Conservation (phyloP, 805 yeast genomes). For the Starmera pachycereana region DNA sequence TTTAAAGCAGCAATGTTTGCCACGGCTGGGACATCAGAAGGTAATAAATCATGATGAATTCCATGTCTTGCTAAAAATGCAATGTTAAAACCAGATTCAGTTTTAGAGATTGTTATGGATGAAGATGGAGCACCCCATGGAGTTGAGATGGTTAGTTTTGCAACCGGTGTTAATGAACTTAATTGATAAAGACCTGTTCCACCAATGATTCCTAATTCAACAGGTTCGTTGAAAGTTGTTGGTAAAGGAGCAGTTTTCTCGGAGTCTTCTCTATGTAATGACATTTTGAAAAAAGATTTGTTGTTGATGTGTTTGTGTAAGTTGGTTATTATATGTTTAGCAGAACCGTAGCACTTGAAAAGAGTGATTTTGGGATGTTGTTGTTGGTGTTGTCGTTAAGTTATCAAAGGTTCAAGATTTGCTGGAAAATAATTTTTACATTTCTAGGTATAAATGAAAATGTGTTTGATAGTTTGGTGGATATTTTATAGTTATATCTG, state of each 20-base stretch:
- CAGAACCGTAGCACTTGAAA: not conserved
- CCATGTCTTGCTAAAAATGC: constrained; percentile 97
- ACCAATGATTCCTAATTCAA: constrained; percentile 84
- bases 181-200: constrained; percentile 96
- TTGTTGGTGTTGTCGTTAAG: not conserved
- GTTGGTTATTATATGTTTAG: not conserved
- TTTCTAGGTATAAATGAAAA: no score
- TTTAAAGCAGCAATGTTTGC: constrained; percentile 97
- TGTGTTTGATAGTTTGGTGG: no score
- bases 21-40: constrained; percentile 83
- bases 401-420: no score
- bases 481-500: no score
- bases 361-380: not conserved
- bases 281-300: constrained; percentile 8
- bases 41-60: constrained; percentile 75
- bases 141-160: constrained; percentile 69
- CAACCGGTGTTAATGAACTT: constrained; percentile 76
- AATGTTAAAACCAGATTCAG: constrained; percentile 66
- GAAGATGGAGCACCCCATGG: constrained; percentile 98
- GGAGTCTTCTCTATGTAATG: constrained; percentile 16
- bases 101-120: constrained; percentile 83
- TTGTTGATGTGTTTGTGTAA: not conserved
- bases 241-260: constrained; percentile 22
- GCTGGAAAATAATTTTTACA: no score
- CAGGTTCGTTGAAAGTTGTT: constrained; percentile 49